phyloP scores from a whole-genome alignment of 192 early-diverging fungal species.

The Chytriomyces sp. region DNA sequence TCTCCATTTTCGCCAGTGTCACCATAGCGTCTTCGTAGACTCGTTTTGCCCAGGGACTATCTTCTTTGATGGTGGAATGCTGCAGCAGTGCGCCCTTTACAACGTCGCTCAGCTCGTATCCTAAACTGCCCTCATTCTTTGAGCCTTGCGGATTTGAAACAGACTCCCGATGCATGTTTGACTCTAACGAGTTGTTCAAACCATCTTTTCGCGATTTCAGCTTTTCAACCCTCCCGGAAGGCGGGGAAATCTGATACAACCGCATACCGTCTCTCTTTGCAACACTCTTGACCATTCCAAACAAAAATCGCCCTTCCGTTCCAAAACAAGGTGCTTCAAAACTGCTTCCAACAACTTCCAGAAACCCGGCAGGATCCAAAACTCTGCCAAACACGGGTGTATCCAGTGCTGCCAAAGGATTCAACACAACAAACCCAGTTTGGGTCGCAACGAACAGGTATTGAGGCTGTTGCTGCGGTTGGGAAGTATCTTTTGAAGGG shows the following conservation, averaged over 20 bases:
- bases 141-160: no score
- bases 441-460: no score
- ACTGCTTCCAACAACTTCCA: conserved; percentile 3
- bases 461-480: no score
- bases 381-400: not conserved
- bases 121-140: no score
- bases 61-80: no score
- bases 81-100: no score
- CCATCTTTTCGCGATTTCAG: not conserved
- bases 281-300: not conserved
- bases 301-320: not conserved
- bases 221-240: not conserved
- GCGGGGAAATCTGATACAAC: not conserved
- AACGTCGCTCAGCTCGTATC: no score
- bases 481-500: no score
- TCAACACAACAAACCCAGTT: no score
- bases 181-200: no score
- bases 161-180: no score
- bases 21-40: not conserved
- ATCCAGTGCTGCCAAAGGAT: no score
- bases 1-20: not conserved
- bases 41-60: not conserved
- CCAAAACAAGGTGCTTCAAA: not conserved
- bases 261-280: not conserved
- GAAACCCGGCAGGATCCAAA: not conserved